Percentiles rank a stretch among this genome's conserved stretches.
phyloP scores from a whole-genome alignment of 768 basidiomycete genomes.

The Boletus edulis region DNA sequence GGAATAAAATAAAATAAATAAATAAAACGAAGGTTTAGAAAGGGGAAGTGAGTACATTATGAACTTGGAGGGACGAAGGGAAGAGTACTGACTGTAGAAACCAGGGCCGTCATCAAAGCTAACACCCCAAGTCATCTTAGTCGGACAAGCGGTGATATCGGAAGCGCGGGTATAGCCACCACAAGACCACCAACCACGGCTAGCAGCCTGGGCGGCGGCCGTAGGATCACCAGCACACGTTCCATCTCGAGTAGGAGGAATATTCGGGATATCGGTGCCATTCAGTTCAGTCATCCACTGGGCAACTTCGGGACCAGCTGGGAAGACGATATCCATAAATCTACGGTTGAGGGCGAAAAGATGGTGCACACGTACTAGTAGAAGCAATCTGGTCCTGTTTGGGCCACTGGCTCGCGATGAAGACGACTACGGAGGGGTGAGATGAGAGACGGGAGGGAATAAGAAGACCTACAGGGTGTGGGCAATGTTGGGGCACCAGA shows the following conservation, averaged over 20 bases:
- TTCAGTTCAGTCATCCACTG: slow-evolving; percentile 77
- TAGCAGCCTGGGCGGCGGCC: slow-evolving; percentile 53
- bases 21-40: neutral
- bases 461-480: slow-evolving; percentile 46
- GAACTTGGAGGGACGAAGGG: neutral
- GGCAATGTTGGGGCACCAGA: slow-evolving; percentile 68
- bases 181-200: slow-evolving; percentile 90
- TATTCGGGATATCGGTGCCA: slow-evolving; percentile 63
- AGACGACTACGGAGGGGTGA: slow-evolving; percentile 38
- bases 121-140: slow-evolving; percentile 74
- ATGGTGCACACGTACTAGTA: slow-evolving; percentile 43
- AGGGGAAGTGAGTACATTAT: slow-evolving; percentile 3
- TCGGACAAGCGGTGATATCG: slow-evolving; percentile 68
- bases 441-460: neutral
- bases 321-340: neutral
- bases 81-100: slow-evolving; percentile 63
- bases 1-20: neutral
- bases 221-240: slow-evolving; percentile 60
- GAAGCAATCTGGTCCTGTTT: slow-evolving; percentile 56
- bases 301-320: slow-evolving; percentile 47
- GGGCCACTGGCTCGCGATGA: slow-evolving; percentile 55
- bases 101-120: slow-evolving; percentile 89
- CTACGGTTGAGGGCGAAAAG: neutral
- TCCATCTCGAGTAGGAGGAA: slow-evolving; percentile 64
- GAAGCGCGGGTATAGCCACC: slow-evolving; percentile 60